Evolutionary conservation across 1,139 yeast genomes (phyloP), one percentile per base, ranked within the genome.

Genomic region (Yamadazyma dushanensis): DNA sequence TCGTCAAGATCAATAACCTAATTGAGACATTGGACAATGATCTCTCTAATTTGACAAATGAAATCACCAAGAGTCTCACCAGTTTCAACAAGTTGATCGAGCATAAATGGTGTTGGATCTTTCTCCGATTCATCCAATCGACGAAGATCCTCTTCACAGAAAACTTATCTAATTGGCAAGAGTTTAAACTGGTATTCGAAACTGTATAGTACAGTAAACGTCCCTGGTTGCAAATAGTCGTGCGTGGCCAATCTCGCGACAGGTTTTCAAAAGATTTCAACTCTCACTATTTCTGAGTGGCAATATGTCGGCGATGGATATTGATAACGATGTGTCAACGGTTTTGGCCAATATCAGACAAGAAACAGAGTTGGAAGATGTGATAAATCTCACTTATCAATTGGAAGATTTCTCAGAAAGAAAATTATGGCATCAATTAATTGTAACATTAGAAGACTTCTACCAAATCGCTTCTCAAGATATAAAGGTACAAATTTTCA

Each of bases 381-480:
- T 78, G 29, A 73, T 77, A n/a, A 75, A 80, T 27, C 63, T 79
- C 29, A 76, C 85, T 49, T 83, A 81, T 54, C 80, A 83, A 39
- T 76, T 92, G 56, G 97, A 90, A 56, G 96, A 89, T 51, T 71
- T 71, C 44, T 86, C 88, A 64, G 97, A 90, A 57, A 75, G 96
- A 50, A 88, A 87, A 68, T 72, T 77, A 51, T 78, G 81, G 81
- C 78, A 70, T 54, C 95, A 87, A 64, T 75, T 92, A 55, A 87
- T 97, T 2, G 76, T 78, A 43, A 63, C 78, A 11, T 69, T 92
- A 43, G 76, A 75, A 34, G 76, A 73, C 43, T 75, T 86, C 49
- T 87, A 81, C 35, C 40, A 43, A 28, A 11, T 38, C 8, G 59
- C 65, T 61, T 29, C 44, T 10, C 31, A 73, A 81, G 67, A 76